Conservation (phyloP, 495 filamentous ascomycete genomes). For the Xylaria bambusicola region DNA sequence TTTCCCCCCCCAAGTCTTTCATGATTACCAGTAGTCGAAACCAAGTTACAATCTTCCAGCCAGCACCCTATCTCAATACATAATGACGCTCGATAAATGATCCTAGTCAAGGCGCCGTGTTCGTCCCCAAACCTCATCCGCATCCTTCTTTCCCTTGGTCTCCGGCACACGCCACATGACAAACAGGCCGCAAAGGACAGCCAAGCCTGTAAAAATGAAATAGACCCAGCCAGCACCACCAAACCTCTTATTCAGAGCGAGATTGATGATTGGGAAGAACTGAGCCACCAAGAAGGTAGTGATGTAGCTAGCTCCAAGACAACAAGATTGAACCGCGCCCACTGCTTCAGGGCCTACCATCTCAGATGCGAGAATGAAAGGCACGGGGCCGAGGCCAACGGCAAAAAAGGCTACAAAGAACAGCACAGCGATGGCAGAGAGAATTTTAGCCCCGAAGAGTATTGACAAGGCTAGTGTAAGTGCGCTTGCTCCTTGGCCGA, state of each 20-base stretch:
- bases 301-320: slow-evolving; percentile 82
- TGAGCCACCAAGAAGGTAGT: slow-evolving; percentile 91
- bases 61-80: background rate
- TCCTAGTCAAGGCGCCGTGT: slow-evolving; percentile 53
- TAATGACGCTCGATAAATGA: background rate
- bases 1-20: too few relatives aligned
- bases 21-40: too few relatives aligned
- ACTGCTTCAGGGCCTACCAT: slow-evolving; percentile 87
- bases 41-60: too few relatives aligned
- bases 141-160: slow-evolving; percentile 76
- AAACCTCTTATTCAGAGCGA: slow-evolving; percentile 56
- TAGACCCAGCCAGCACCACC: slow-evolving; percentile 80
- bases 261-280: slow-evolving; percentile 86
- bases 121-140: slow-evolving; percentile 87
- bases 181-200: slow-evolving; percentile 64
- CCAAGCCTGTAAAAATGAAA: slow-evolving; percentile 80
- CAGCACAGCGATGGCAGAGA: slow-evolving; percentile 79
- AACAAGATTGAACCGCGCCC: slow-evolving; percentile 83
- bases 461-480: slow-evolving; percentile 77
- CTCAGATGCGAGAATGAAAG: slow-evolving; percentile 89
- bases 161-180: slow-evolving; percentile 75
- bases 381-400: slow-evolving; percentile 88
- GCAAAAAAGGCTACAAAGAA: slow-evolving; percentile 88
- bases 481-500: slow-evolving; percentile 78
- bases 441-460: slow-evolving; percentile 60